These are phyloP conservation scores for Pseudogymnoascus sp. DNA, from an alignment of 2,329 filamentous ascomycete species.

Conservation along the genomic window DNA sequence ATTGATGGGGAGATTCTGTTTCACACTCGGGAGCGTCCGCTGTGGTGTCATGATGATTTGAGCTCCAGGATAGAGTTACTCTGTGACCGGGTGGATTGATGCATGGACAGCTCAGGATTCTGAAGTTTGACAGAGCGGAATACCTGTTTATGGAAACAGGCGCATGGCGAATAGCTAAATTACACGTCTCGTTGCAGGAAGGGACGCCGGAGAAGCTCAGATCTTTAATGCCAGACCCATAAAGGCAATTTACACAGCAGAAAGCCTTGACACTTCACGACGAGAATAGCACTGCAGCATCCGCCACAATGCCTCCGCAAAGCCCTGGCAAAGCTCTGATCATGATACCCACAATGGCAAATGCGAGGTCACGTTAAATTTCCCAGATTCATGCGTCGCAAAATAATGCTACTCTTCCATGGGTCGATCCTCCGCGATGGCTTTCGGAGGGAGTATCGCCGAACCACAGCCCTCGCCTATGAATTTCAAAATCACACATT, in stretches of 20 bases:
- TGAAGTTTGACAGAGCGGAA: not conserved
- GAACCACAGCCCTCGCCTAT: slow-evolving; percentile 4
- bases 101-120: not conserved
- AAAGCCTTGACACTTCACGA: slow-evolving; percentile 2
- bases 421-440: not conserved
- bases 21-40: not conserved
- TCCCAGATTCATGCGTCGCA: not conserved
- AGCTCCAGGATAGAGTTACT: not conserved
- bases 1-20: not conserved
- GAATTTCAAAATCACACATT: not conserved
- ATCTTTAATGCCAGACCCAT: not conserved
- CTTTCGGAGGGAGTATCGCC: not conserved
- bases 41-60: not conserved
- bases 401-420: not conserved
- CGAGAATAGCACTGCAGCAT: slow-evolving; percentile 6
- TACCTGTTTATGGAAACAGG: not conserved
- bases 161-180: not conserved
- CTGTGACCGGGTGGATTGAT: not conserved
- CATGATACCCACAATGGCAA: slow-evolving; percentile 1
- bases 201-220: not conserved
- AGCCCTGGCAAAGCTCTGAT: not conserved
- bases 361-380: not conserved
- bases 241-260: not conserved
- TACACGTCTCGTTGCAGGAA: not conserved
- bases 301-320: not conserved